Evolutionary conservation across 768 basidiomycete species (phyloP).

Genomic region (Boletus speciosus): DNA sequence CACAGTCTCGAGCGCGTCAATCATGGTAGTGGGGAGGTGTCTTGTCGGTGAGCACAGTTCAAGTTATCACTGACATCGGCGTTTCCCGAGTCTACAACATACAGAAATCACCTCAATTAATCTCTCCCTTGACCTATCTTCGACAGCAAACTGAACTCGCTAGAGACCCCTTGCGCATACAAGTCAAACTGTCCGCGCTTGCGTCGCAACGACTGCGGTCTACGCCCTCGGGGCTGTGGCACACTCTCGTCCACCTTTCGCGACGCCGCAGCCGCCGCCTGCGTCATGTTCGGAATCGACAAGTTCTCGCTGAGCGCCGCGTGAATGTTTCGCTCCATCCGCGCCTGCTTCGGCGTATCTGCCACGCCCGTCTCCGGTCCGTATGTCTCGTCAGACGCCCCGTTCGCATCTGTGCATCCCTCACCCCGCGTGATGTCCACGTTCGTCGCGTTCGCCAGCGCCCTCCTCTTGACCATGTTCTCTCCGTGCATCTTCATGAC

Average conservation of each 20-base stretch:
- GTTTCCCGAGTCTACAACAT: no score
- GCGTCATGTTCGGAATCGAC: conserved; percentile 16
- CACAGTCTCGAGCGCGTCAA: no score
- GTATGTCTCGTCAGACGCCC: background rate
- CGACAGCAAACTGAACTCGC: conserved; percentile 17
- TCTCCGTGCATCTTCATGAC: background rate
- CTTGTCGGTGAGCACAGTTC: no score
- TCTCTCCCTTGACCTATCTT: background rate
- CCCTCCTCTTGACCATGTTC: conserved; percentile 8
- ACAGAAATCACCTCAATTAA: background rate
- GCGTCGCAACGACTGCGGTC: conserved; percentile 1
- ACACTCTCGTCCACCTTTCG: conserved; percentile 4
- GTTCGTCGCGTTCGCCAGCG: conserved; percentile 17
- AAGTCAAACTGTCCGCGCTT: conserved; percentile 11
- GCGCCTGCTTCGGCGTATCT: conserved; percentile 10
- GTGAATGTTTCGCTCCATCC: conserved; percentile 6
- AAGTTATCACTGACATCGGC: no score
- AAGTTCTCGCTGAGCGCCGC: conserved; percentile 15
- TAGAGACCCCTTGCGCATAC: conserved; percentile 9
- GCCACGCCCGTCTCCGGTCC: background rate
- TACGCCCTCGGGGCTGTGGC: background rate
- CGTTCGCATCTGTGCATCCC: background rate
- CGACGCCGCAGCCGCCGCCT: background rate
- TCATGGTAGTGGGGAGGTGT: no score
- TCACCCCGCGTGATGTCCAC: background rate